Base-by-base conservation (phyloP, 768 basidiomycete genomes). In the Kwoniella shandongensis region DNA sequence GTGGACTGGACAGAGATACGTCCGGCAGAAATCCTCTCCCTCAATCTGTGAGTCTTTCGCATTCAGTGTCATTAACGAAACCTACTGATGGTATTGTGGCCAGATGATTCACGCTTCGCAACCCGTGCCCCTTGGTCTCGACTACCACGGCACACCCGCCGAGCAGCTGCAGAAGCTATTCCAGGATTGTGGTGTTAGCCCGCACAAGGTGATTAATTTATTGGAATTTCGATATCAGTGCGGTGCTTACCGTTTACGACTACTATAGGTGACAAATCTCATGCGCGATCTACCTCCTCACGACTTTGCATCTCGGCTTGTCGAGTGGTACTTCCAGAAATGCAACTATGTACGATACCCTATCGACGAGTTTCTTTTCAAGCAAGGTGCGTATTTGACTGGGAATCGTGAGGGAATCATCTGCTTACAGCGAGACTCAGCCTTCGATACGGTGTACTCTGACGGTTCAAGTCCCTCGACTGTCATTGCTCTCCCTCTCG, bases 311-410 rank as follows among this genome's bases (percentile, higher is more conserved):
- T 85, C 89, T 65, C 83, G 83, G 38, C 83, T 94, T 18, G 81
- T 93, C 56, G 86, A 92, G 66, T 86, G 88, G 74, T 94, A 74
- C 54, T 73, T 74, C 52, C 18, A 50, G 42, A 56, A 75, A 66
- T 90, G 91, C 74, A 94, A 96, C 70, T 92, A 89, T 85, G 91
- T 91, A 22, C 85, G 91, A 35, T 94, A 94, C 77, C 92, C 91
- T 47, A 82, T 94, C 15, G 89, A 88, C 29, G 91, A 93, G 56
- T 54, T 61, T 6, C 39, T 65, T 0, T 73, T 73, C 61, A 25
- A 69, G 7, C 54, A 39, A n/a, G 67, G 68, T 70, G 23, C 40
- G 71, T 61, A 0, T 6, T n/a, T n/a, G n/a, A n/a, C n/a, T 13
- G 29, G 4, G 30, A 18, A 17, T 41, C 36, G 4, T 23, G 4